phyloP scores from a whole-genome alignment of 139 green algal genomes.

The Chlamydomonas eustigma region DNA sequence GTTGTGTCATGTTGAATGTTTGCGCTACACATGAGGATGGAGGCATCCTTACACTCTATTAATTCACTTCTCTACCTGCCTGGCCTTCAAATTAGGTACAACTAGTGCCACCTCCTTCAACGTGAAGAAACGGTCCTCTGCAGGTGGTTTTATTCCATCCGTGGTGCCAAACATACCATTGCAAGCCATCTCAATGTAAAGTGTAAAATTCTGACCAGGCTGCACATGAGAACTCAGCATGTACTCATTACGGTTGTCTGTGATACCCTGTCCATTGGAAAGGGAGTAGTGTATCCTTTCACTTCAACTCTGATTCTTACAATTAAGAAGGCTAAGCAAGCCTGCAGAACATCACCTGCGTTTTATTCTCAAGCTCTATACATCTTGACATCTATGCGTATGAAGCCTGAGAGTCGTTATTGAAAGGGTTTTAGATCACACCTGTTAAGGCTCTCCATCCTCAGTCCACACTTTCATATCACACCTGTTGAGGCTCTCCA shows the following conservation, averaged over 20 bases:
- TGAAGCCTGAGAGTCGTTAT: too few relatives aligned
- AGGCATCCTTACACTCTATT: too few relatives aligned
- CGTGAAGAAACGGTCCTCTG: constrained; percentile 21
- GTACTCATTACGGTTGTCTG: constrained; percentile 33
- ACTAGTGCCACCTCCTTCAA: constrained; percentile 13
- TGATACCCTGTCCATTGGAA: constrained; percentile 18
- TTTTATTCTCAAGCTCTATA: too few relatives aligned
- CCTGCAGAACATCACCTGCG: too few relatives aligned
- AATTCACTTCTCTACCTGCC: too few relatives aligned
- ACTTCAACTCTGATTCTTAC: too few relatives aligned
- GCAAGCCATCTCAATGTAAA: constrained; percentile 35
- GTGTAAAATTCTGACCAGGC: neutral
- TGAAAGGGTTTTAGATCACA: too few relatives aligned
- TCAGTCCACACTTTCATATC: neutral
- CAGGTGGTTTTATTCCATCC: constrained; percentile 9
- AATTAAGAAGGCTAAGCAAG: too few relatives aligned
- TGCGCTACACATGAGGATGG: too few relatives aligned
- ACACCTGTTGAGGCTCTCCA: constrained; percentile 20
- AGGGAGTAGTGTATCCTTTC: too few relatives aligned
- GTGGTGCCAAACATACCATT: constrained; percentile 32
- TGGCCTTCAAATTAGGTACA: constrained; percentile 8
- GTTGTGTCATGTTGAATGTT: too few relatives aligned
- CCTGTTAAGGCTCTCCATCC: neutral
- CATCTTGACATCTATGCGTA: too few relatives aligned
- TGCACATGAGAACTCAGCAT: neutral